phyloP scores from a whole-genome alignment of 2,329 filamentous ascomycete genomes.

The Cryphonectria parasitica region DNA sequence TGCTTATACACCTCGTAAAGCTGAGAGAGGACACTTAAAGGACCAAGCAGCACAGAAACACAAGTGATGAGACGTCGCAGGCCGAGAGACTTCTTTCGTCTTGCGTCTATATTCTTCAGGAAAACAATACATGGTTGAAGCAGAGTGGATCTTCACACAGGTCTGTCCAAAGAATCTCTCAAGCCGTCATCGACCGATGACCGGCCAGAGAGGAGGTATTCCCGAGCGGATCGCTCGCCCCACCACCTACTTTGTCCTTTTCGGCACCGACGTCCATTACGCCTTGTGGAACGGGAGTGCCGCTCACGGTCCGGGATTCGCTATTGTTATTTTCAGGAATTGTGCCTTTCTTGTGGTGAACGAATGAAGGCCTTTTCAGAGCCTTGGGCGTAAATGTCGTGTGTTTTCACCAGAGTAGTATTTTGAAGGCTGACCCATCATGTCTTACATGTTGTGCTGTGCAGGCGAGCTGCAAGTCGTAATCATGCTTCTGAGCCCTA shows the following conservation, averaged over 20 bases:
- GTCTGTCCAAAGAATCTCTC: neutral
- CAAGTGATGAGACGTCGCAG: neutral
- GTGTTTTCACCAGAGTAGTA: neutral
- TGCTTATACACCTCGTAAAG: neutral
- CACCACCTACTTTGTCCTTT: neutral
- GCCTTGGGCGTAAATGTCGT: neutral
- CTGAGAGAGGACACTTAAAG: neutral
- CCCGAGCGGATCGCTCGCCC: neutral
- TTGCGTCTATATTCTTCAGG: too few relatives aligned
- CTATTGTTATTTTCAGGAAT: neutral
- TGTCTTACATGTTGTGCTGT: neutral
- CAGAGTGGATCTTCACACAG: neutral
- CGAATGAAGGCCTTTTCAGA: neutral
- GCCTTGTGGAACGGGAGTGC: slow-evolving; percentile 15
- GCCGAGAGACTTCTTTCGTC: neutral
- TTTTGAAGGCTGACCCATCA: neutral
- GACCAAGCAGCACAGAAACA: neutral
- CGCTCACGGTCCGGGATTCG: slow-evolving; percentile 18
- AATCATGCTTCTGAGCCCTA: neutral
- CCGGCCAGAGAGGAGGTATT: neutral
- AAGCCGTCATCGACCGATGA: neutral
- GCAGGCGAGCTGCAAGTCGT: neutral
- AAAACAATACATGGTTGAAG: neutral
- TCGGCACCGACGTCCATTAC: slow-evolving; percentile 10
- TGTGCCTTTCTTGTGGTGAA: neutral